phyloP scores from a whole-genome alignment of 345 rosid genomes.

The Carallia brachiata region DNA sequence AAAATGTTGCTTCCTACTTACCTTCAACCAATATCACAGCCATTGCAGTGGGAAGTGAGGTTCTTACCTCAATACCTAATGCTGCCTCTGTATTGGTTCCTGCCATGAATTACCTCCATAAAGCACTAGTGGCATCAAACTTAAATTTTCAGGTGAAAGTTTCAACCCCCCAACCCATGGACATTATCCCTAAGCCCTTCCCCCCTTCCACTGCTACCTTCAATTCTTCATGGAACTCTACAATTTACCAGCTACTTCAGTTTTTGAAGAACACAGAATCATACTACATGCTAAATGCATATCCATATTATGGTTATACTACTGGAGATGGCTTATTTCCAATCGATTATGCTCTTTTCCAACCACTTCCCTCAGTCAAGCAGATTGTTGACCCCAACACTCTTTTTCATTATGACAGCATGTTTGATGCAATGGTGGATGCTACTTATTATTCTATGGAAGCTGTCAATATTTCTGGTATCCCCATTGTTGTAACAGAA shows the following conservation, averaged over 20 bases:
- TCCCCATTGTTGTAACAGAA: constrained; percentile 80
- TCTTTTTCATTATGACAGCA: constrained; percentile 78
- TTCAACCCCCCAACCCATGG: constrained; percentile 83
- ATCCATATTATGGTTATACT: constrained; percentile 90
- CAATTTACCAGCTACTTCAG: constrained; percentile 80
- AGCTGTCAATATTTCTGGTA: constrained; percentile 60
- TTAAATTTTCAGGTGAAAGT: constrained; percentile 73
- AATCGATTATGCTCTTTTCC: constrained; percentile 80
- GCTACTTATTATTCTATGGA: constrained; percentile 90
- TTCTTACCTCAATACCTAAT: constrained; percentile 73
- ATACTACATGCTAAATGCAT: constrained; percentile 85
- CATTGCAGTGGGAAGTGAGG: constrained; percentile 94
- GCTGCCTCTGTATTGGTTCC: constrained; percentile 66
- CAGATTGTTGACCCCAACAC: constrained; percentile 99
- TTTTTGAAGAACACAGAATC: constrained; percentile 86
- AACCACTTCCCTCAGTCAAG: constrained; percentile 64
- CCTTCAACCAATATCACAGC: constrained; percentile 92
- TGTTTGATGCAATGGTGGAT: constrained; percentile 99
- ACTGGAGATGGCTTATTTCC: constrained; percentile 86
- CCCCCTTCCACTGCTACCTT: constrained; percentile 92
- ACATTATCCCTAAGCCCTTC: constrained; percentile 75
- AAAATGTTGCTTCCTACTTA: constrained; percentile 72
- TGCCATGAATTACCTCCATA: constrained; percentile 82
- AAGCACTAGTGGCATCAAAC: constrained; percentile 83
- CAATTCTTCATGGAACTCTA: constrained; percentile 71